phyloP scores from a whole-genome alignment of 345 rosid species.

The Moringa oleifera region DNA sequence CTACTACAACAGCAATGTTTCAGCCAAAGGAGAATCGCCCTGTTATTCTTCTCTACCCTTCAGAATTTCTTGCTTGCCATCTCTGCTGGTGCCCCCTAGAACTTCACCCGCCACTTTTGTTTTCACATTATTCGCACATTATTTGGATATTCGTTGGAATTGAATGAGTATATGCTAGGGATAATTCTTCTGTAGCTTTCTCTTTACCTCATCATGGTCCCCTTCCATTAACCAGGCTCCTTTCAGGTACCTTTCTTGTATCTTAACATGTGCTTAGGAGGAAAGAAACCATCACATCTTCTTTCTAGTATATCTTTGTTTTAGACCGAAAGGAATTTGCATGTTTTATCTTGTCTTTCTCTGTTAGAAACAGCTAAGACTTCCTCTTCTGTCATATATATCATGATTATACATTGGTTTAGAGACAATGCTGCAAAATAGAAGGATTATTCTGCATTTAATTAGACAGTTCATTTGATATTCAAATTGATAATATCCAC shows the following conservation, averaged over 20 bases:
- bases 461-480: no score
- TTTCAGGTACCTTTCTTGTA: conserved; percentile 10
- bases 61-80: background rate
- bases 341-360: no score
- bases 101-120: conserved; percentile 10
- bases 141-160: conserved; percentile 26
- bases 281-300: no score
- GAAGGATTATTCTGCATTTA: no score
- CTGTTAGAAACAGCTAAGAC: no score
- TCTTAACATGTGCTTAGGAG: background rate
- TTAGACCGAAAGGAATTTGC: no score
- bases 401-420: no score
- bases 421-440: no score
- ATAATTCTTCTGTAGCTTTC: conserved; percentile 25
- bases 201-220: conserved; percentile 28
- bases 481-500: no score
- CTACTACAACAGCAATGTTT: conserved; percentile 6
- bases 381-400: no score
- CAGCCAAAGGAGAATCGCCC: conserved; percentile 42
- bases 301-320: no score
- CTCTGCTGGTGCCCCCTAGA: background rate
- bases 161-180: conserved; percentile 23
- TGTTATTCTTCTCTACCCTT: conserved; percentile 33
- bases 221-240: conserved; percentile 15
- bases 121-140: conserved; percentile 27